Evolutionary conservation across 2,329 filamentous ascomycete genomes (phyloP), one percentile per base, ranked within the genome.

Genomic region (Fusarium protoensiforme): DNA sequence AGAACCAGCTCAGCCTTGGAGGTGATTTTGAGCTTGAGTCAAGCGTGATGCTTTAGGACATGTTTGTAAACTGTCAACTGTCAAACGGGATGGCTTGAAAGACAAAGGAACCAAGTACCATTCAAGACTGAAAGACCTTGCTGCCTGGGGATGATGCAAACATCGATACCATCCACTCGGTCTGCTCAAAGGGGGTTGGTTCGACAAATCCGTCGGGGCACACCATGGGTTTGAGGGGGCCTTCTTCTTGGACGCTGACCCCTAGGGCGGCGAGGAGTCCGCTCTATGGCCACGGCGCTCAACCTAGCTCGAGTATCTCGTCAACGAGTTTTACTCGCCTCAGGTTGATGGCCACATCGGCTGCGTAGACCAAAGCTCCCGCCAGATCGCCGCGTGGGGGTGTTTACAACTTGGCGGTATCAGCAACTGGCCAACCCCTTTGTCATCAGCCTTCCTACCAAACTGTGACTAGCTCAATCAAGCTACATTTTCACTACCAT

Each of bases 301-400:
- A 4, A 22, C 68, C 16, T 43, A 54, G 2, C 18, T 39, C 6
- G 29, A 27, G 1, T 56, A 65, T 5, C 2, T 68, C 0, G 43
- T 41, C 20, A 27, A 29, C 2, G 24, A 54, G 16, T 41, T 68
- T 1, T 62, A 48, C 3, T 41, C 65, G 5, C 24, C 65, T 11
- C n/a, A 22, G 1, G 68, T 62, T 2, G 31, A 62, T 13, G 65
- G 61, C 0, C 11, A 24, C 1, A 3, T 67, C 3, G 29, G 29
- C 0, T 54, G 59, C 7, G 29, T 36, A 0, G 29, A 54, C 10
- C 35, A 59, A 3, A 16, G 22, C 1, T 65, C 54, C 4, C 18
- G 65, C 2, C 61, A 65, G 4, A 67, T 67, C 53, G 53, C 61
- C 0, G 16, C 59, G 16, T 64, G 43, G 54, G 65, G 54, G 16